Evolutionary conservation across 768 basidiomycete species (phyloP).

Genomic region (Ramaria rubella): DNA sequence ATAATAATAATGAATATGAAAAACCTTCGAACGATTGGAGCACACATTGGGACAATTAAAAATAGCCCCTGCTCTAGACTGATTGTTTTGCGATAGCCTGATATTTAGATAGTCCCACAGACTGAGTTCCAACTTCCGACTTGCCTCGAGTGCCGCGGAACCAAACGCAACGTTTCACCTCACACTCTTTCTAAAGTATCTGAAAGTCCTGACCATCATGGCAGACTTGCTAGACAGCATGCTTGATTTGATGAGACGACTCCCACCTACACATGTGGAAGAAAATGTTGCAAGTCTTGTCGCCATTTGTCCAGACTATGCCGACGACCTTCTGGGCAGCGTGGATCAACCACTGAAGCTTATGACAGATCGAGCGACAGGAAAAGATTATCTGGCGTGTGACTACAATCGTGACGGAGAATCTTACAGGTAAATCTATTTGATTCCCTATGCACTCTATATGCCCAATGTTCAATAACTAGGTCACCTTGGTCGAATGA

Average conservation of each 20-base stretch:
- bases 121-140: background rate
- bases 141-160: background rate
- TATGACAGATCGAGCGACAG: constrained; percentile 69
- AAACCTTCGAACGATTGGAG: too few species aligned
- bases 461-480: background rate
- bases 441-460: constrained; percentile 9
- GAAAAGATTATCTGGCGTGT: constrained; percentile 87
- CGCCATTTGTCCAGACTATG: constrained; percentile 82
- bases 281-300: constrained; percentile 81
- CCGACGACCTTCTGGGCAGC: constrained; percentile 89
- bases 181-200: background rate
- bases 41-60: too few species aligned
- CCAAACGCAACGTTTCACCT: background rate
- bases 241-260: constrained; percentile 91
- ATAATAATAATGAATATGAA: too few species aligned
- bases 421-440: constrained; percentile 64
- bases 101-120: background rate
- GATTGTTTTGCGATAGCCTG: too few species aligned
- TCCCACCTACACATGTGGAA: constrained; percentile 87
- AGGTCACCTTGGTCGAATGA: constrained; percentile 99
- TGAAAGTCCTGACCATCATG: constrained; percentile 34
- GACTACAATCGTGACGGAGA: constrained; percentile 93
- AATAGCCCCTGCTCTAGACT: too few species aligned
- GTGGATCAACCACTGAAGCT: constrained; percentile 92
- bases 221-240: constrained; percentile 82